Base-by-base conservation (phyloP, 2,329 filamentous ascomycete species). In the Chaetomiaceae sp. region DNA sequence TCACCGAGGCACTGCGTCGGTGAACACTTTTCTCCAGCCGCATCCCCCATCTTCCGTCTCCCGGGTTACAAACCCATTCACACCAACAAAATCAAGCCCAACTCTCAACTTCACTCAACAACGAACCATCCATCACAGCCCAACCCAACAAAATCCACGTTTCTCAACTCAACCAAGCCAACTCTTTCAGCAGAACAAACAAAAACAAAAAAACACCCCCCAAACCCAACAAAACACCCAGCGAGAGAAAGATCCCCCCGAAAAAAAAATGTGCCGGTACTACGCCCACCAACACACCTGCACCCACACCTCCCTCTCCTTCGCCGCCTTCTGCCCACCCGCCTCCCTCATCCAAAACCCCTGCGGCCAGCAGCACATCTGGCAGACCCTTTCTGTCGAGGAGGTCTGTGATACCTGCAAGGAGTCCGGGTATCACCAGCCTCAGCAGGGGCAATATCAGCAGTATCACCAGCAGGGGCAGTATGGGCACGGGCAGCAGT, bases 231-330 rank as follows among this genome's bases (percentile, higher is more conserved):
- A 33, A 31, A 38, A 30, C n/a, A n/a, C n/a, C n/a, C n/a, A n/a
- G n/a, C n/a, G n/a, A n/a, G n/a, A 31, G 17, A 55, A 35, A 33
- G 23, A 44, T 5, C 25, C 25, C 6, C 25, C n/a, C 21, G 17
- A 53, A 23, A 3, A 37, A 19, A 60, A 27, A 12, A 70, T 70
- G 68, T 70, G 67, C 54, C 62, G 65, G 44, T 69, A 70, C 60
- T 69, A 70, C 61, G 67, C 67, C 53, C 66, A 69, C 56, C 59
- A 58, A 33, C 68, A 67, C 58, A 53, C 56, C 43, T 70, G 67
- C 64, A 65, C 65, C 48, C 67, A 50, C 47, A 48, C 25, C 3
- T 58, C 58, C 31, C 63, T 64, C 54, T 63, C 60, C 46, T 69
- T 70, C 40, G 68, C 67, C 44, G 60, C 63, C 58, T 67, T 65